Conservation (phyloP, 805 yeast genomes). For the Dipodascus albidus region DNA sequence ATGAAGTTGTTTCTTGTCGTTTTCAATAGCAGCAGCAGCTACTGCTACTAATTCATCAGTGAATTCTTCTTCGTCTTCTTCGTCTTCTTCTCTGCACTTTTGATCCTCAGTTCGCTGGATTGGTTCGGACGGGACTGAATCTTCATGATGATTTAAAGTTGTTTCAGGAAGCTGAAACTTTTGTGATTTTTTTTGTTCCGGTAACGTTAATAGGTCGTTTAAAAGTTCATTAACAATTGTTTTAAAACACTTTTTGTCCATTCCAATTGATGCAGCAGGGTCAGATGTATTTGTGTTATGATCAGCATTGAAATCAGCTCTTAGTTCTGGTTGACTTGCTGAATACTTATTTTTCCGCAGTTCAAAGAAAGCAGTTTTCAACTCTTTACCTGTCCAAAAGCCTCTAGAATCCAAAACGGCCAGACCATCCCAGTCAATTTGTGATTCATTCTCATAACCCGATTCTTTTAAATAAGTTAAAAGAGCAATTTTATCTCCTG, state of each 20-base stretch:
- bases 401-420: constrained; percentile 35
- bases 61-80: constrained; percentile 6
- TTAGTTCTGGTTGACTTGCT: constrained; percentile 22
- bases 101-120: no score
- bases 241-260: constrained; percentile 29
- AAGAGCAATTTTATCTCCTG: constrained; percentile 40
- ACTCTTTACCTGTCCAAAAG: constrained; percentile 50
- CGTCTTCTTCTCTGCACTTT: no score
- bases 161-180: background rate
- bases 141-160: background rate
- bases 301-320: constrained; percentile 43
- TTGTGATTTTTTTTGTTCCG: constrained; percentile 2
- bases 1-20: background rate
- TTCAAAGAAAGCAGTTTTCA: constrained; percentile 39
- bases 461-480: constrained; percentile 35
- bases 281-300: no score
- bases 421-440: constrained; percentile 44
- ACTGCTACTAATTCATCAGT: constrained; percentile 15
- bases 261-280: no score
- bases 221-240: constrained; percentile 19
- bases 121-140: background rate
- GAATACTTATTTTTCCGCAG: background rate
- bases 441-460: constrained; percentile 31
- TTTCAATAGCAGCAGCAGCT: constrained; percentile 9
- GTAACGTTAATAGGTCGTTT: constrained; percentile 16